These are phyloP conservation scores for Sergeia podlipaevii DNA, from an alignment of 208 protist genomes.

Conservation along the genomic window DNA sequence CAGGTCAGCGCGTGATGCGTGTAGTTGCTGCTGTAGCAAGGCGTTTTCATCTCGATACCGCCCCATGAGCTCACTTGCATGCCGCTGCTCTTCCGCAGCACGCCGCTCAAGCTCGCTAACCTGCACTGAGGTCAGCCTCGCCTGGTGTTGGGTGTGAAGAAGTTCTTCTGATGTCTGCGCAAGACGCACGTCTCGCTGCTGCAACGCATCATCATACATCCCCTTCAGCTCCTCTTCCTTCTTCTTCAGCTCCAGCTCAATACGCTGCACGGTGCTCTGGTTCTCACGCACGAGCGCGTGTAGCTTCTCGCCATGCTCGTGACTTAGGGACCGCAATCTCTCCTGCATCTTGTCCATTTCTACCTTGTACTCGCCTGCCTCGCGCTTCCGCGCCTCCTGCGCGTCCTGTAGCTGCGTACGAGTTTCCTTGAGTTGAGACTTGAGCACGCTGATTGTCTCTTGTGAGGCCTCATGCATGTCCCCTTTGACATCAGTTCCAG, in stretches of 20 bases:
- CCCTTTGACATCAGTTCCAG: too few relatives aligned
- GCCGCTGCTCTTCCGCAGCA: not conserved
- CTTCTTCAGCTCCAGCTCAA: slow-evolving; percentile 21
- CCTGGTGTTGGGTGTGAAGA: slow-evolving; percentile 15
- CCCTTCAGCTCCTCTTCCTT: slow-evolving; percentile 35
- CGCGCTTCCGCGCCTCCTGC: not conserved
- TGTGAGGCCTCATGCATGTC: too few relatives aligned
- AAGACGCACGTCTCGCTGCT: slow-evolving; percentile 57
- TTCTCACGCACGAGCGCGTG: slow-evolving; percentile 12
- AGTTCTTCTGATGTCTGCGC: slow-evolving; percentile 43
- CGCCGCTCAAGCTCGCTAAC: not conserved
- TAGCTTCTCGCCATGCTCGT: slow-evolving; percentile 13
- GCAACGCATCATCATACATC: slow-evolving; percentile 34
- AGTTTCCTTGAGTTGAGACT: not conserved
- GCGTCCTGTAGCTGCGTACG: not conserved
- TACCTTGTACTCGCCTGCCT: slow-evolving; percentile 5
- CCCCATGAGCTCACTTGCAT: not conserved
- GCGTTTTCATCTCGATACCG: slow-evolving; percentile 12
- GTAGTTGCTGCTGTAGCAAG: slow-evolving; percentile 15
- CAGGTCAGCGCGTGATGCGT: too few relatives aligned
- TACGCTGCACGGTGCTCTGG: slow-evolving; percentile 12
- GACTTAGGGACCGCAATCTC: slow-evolving; percentile 16
- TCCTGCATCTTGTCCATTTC: not conserved
- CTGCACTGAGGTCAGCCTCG: not conserved
- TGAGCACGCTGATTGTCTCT: too few relatives aligned